Percentiles rank a stretch among this genome's conserved stretches.
Conservation (phyloP, 148 eudicot genomes). For the Cornus controversa region DNA sequence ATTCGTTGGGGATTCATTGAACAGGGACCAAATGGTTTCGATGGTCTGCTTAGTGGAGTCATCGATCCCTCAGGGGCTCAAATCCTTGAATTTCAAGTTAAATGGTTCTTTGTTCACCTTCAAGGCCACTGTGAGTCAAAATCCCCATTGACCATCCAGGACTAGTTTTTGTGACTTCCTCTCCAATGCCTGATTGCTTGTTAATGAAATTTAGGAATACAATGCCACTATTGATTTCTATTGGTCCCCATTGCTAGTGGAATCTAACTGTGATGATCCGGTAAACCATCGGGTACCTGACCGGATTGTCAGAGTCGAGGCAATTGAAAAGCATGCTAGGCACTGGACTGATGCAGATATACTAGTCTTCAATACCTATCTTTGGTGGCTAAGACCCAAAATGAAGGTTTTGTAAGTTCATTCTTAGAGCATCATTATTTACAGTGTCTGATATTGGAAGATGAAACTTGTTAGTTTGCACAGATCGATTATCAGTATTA, state of each 20-base stretch:
- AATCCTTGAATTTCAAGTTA: conserved; percentile 36
- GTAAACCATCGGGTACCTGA: conserved; percentile 54
- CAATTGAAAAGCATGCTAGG: conserved; percentile 82
- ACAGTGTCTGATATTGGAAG: no score
- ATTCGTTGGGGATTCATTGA: conserved; percentile 80
- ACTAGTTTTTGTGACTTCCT: not conserved
- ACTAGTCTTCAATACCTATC: conserved; percentile 73
- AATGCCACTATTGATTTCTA: conserved; percentile 84
- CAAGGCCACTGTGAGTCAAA: conserved; percentile 58
- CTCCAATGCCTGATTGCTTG: not conserved
- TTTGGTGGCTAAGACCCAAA: conserved; percentile 81
- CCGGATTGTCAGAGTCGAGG: conserved; percentile 60
- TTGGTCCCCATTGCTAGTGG: conserved; percentile 88
- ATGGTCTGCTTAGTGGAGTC: conserved; percentile 72
- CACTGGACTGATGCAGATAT: conserved; percentile 83
- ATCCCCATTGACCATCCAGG: not conserved
- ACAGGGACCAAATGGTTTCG: conserved; percentile 90
- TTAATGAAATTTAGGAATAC: conserved; percentile 55
- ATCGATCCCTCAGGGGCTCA: conserved; percentile 41
- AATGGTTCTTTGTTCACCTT: conserved; percentile 57
- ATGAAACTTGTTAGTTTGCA: no score
- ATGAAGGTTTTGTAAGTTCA: conserved; percentile 56
- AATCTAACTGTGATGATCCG: conserved; percentile 85
- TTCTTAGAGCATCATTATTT: no score
- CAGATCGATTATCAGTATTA: no score